Evolutionary conservation across 1,284 basidiomycete species (phyloP).

Genomic region (Cryptococcus sp.): DNA sequence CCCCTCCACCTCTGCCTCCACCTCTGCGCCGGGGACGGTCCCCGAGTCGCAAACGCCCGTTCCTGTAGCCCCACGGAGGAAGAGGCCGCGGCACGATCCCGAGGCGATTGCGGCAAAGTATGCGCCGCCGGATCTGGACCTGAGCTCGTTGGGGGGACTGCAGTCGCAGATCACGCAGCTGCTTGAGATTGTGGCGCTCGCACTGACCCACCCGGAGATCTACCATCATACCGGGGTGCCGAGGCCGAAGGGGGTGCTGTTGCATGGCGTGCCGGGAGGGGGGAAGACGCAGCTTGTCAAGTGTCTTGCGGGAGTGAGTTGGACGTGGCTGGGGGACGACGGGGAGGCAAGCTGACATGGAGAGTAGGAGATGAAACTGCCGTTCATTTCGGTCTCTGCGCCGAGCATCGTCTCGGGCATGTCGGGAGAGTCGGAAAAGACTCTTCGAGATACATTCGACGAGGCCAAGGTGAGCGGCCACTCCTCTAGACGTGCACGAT

Average conservation of each 20-base stretch:
- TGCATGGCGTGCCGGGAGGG: slow-evolving; percentile 95
- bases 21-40: neutral
- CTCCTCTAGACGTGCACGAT: neutral
- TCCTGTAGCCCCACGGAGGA: slow-evolving; percentile 12
- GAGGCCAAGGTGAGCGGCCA: slow-evolving; percentile 70
- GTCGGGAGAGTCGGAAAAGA: slow-evolving; percentile 97
- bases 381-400: slow-evolving; percentile 89
- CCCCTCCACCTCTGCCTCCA: slow-evolving; percentile 1
- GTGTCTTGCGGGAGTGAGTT: slow-evolving; percentile 83
- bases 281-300: slow-evolving; percentile 91
- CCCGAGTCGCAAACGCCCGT: slow-evolving; percentile 8
- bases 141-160: slow-evolving; percentile 86
- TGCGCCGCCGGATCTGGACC: slow-evolving; percentile 47
- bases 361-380: slow-evolving; percentile 76
- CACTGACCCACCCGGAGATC: slow-evolving; percentile 90
- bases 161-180: slow-evolving; percentile 84
- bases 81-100: slow-evolving; percentile 19
- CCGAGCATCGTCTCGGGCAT: slow-evolving; percentile 95
- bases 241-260: slow-evolving; percentile 85
- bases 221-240: slow-evolving; percentile 90
- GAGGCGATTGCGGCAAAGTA: slow-evolving; percentile 37
- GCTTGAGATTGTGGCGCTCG: slow-evolving; percentile 92
- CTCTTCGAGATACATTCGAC: slow-evolving; percentile 90
- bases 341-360: slow-evolving; percentile 6
- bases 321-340: neutral